A percentile compares a stretch with the other conserved stretches of the same genome.
Conservation (phyloP, 164 flowering plant genomes). For the Magnolia officinalis region DNA sequence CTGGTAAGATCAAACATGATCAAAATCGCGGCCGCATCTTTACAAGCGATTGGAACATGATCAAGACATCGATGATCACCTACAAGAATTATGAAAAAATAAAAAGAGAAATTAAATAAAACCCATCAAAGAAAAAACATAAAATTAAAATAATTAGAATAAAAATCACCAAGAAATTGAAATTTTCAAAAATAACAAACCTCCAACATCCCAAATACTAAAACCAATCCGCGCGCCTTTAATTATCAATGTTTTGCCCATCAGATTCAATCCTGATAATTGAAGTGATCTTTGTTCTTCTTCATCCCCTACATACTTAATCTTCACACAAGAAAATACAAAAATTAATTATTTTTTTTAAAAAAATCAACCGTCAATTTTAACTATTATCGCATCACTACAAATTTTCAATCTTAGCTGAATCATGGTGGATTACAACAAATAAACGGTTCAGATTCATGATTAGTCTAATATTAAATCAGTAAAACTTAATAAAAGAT, state of each 20-base stretch:
- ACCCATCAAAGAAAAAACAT: neutral
- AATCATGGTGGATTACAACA: neutral
- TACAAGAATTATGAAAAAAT: slow-evolving; percentile 16
- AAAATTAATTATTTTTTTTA: too few species aligned
- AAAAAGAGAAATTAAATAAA: neutral
- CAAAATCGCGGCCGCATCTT: slow-evolving; percentile 79
- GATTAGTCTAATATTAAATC: too few species aligned
- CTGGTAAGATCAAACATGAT: slow-evolving; percentile 95
- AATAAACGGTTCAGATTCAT: neutral
- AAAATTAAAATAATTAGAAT: neutral
- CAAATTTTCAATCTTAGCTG: neutral
- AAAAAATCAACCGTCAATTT: too few species aligned
- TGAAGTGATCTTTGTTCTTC: slow-evolving; percentile 49
- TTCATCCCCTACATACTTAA: slow-evolving; percentile 79
- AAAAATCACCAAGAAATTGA: neutral
- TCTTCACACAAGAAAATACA: slow-evolving; percentile 27
- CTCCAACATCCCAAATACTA: slow-evolving; percentile 93
- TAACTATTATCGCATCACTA: too few species aligned
- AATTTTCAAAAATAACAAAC: slow-evolving; percentile 25
- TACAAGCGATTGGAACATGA: slow-evolving; percentile 84
- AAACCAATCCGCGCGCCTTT: slow-evolving; percentile 71
- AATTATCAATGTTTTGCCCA: slow-evolving; percentile 60
- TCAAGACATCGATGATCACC: slow-evolving; percentile 57
- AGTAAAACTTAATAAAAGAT: too few species aligned
- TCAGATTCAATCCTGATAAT: slow-evolving; percentile 70